Evolutionary conservation across 2,329 filamentous ascomycete genomes (phyloP).

Genomic region (Pseudocercospora macadamiae): DNA sequence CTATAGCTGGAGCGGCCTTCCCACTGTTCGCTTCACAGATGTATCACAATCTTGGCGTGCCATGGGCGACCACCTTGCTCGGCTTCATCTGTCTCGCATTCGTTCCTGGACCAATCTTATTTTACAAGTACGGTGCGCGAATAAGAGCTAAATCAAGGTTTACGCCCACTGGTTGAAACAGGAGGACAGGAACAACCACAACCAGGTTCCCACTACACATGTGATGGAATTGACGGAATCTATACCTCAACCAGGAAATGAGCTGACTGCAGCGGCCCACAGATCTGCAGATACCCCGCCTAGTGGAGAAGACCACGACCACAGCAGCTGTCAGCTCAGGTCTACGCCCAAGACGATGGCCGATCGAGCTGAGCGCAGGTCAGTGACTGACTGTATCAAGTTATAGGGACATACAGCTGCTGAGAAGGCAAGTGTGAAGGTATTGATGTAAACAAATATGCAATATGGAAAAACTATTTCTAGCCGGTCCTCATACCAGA

Average conservation of each 20-base stretch:
- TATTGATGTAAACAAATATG: not conserved
- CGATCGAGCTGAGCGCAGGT: too few relatives aligned
- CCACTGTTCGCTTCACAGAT: constrained; percentile 41
- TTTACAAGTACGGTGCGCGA: constrained; percentile 28
- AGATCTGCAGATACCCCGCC: constrained; percentile 3
- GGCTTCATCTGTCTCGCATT: constrained; percentile 37
- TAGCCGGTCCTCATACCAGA: not conserved
- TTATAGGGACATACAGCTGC: too few relatives aligned
- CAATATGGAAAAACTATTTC: constrained; percentile 4
- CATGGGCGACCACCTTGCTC: constrained; percentile 37
- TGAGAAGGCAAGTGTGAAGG: too few relatives aligned
- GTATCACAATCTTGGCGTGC: constrained; percentile 38
- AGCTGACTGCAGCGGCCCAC: not conserved
- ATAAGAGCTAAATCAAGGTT: constrained; percentile 3
- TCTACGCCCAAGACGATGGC: not conserved
- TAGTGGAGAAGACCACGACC: not conserved
- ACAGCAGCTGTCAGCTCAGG: not conserved
- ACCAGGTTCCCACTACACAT: not conserved
- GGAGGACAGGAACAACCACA: not conserved
- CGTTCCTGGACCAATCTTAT: constrained; percentile 32
- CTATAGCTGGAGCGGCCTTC: constrained; percentile 39
- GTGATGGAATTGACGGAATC: not conserved
- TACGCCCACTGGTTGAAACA: constrained; percentile 1
- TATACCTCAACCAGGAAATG: not conserved
- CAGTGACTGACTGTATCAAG: not conserved